Conservation (phyloP, 192 early-diverging fungal species). For the Umbelopsis ramanniana region DNA sequence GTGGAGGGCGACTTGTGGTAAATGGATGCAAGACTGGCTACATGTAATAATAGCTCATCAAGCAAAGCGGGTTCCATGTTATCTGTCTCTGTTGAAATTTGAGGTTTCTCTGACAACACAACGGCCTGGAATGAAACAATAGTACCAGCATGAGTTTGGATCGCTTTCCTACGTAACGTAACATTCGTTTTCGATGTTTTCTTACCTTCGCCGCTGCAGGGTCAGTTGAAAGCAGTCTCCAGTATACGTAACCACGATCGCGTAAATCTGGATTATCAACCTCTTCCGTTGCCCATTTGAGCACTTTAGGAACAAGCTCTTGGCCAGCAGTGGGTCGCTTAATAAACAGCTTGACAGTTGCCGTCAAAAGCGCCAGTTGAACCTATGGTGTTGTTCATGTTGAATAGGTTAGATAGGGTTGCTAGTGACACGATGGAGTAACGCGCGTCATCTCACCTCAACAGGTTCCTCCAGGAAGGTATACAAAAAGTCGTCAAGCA, state of each 20-base stretch:
- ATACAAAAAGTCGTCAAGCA: slow-evolving; percentile 87
- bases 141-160: neutral
- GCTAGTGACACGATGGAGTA: neutral
- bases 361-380: slow-evolving; percentile 91
- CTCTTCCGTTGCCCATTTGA: slow-evolving; percentile 94
- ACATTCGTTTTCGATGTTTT: neutral
- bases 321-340: slow-evolving; percentile 91
- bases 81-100: slow-evolving; percentile 94
- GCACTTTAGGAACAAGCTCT: slow-evolving; percentile 90
- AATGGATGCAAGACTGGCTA: slow-evolving; percentile 87
- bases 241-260: slow-evolving; percentile 98
- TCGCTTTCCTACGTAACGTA: neutral
- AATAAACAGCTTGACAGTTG: slow-evolving; percentile 95
- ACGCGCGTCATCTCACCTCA: slow-evolving; percentile 44
- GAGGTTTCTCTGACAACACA: slow-evolving; percentile 90
- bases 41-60: slow-evolving; percentile 85
- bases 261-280: slow-evolving; percentile 97
- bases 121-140: slow-evolving; percentile 62
- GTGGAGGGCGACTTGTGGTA: slow-evolving; percentile 90
- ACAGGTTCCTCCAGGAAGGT: slow-evolving; percentile 89
- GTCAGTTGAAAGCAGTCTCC: slow-evolving; percentile 94
- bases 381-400: slow-evolving; percentile 48
- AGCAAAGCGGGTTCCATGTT: slow-evolving; percentile 84
- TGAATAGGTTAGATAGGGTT: too few relatives aligned
- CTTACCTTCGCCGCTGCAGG: slow-evolving; percentile 82